phyloP scores from a whole-genome alignment of 2,329 filamentous ascomycete genomes.

The Exophiala calicioides region DNA sequence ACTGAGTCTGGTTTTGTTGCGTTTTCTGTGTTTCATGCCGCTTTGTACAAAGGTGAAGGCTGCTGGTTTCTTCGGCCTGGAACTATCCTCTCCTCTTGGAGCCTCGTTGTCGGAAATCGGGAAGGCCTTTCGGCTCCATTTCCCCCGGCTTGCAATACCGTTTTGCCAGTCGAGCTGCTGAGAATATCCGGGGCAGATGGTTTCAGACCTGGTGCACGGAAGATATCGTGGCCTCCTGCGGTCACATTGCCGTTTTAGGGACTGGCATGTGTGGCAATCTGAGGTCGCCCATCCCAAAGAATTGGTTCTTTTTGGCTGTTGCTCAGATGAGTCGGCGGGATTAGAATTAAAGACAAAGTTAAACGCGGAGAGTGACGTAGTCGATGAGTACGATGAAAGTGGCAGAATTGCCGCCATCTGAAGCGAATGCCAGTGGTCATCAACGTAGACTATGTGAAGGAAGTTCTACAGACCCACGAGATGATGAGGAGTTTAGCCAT shows the following conservation, averaged over 20 bases:
- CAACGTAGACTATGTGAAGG: too few species aligned
- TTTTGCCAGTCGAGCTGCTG: conserved; percentile 16
- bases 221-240: conserved; percentile 18
- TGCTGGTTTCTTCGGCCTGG: neutral
- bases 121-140: neutral
- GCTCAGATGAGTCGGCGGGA: neutral
- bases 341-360: neutral
- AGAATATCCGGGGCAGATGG: conserved; percentile 15
- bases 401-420: too few species aligned
- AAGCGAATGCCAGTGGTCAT: too few species aligned
- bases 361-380: too few species aligned
- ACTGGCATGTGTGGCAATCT: conserved; percentile 22
- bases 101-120: neutral
- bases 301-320: conserved; percentile 13
- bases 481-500: too few species aligned
- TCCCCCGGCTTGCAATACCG: conserved; percentile 4
- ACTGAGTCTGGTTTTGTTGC: too few species aligned
- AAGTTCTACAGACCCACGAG: too few species aligned
- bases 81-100: neutral
- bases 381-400: too few species aligned
- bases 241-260: conserved; percentile 15
- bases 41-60: conserved; percentile 15
- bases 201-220: conserved; percentile 9
- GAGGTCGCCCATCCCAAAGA: conserved; percentile 17
- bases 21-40: conserved; percentile 7